Base-by-base conservation (phyloP, 2,329 filamentous ascomycete genomes). In the Cercospora brassicicola region DNA sequence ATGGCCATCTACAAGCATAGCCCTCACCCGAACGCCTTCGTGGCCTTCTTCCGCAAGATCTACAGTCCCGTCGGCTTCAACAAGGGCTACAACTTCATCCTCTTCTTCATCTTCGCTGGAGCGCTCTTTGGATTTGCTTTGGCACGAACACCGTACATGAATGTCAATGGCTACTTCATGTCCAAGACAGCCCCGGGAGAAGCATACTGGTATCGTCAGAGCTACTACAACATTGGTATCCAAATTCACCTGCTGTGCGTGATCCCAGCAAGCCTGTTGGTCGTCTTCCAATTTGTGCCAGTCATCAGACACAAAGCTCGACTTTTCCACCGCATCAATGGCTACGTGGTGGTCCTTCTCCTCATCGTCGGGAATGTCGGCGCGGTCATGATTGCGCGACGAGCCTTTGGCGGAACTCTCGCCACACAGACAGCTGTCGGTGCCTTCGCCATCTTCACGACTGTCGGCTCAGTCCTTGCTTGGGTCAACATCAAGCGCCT, bases 241-340 rank as follows among this genome's bases (percentile, higher is more conserved):
- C 69, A 75, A 18, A 72, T 85, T 8, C 84, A 85, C 67, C 78
- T 85, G 5, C 76, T 67, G 31, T 71, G 74, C 59, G 75, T 82
- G 11, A 71, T 84, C 2, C 80, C 81, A 1, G 79, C 79, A 2
- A 74, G 74, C 6, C 63, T 84, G 2, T 77, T 84, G 4, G 78
- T 78, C 1, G 70, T 79, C 0, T 74, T 78, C 8, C 82, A 84
- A 67, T 84, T 84, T 73, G 74, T 80, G 0, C 82, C 82, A 0
- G 72, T 77, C 28, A 79, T 83, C 60, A 78, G 82, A 1, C 81
- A 86, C 71, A 84, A 81, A 70, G 73, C 78, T 62, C 78, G 87
- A 1, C 67, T 86, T 1, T 75, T 89, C 23, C 89, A 91, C 73
- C 84, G 88, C 0, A 81, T 90, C 65, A 87, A 84, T 62, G 89